Evolutionary conservation across 768 basidiomycete species (phyloP), one percentile per base, ranked within the genome.

Genomic region (Clathrus columnatus): DNA sequence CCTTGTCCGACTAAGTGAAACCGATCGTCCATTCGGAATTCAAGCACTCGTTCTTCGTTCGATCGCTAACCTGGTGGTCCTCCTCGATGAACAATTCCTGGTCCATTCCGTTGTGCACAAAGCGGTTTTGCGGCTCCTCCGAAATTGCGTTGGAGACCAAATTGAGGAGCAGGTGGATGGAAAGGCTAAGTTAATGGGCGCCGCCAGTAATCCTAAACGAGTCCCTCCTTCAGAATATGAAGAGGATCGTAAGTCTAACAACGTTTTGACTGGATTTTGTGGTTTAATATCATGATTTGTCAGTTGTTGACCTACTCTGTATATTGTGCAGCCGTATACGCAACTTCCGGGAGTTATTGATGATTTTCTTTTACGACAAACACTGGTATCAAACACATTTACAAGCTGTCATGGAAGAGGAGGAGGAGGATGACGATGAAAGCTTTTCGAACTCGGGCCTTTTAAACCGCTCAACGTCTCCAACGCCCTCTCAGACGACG

Each of bases 351-450:
- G 90, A 93, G 62, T 75, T 98, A 1, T 81, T 98, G 36, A 88
- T 96, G 80, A 95, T 98, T 60, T 97, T 97, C 74, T 95, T 98
- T 67, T 91, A 94, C 63, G 92, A 95, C 67, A 93, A 89, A 64
- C 83, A 89, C 61, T 90, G 89, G 84, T 85, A 84, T 65, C 82
- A 75, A 8, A 84, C 85, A 5, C 84, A 89, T 59, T 65, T 89
- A 43, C 87, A 85, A 59, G 72, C 83, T 41, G 81, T 86, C 1
- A 85, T 87, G 59, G 89, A 91, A 65, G 82, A 83, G 36, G 87
- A 87, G 41, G 80, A 82, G 0, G 81, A 77, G 0, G 80, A 80
- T 1, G 79, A 78, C 0, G 75, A 77, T 0, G 75, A 74, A 18
- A 59, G 57, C 7, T 14, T 36, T 2, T 11, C 36, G n/a, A 36